These are phyloP conservation scores for Closterium sp. DNA, from an alignment of 139 green algal species.

Conservation along the genomic window DNA sequence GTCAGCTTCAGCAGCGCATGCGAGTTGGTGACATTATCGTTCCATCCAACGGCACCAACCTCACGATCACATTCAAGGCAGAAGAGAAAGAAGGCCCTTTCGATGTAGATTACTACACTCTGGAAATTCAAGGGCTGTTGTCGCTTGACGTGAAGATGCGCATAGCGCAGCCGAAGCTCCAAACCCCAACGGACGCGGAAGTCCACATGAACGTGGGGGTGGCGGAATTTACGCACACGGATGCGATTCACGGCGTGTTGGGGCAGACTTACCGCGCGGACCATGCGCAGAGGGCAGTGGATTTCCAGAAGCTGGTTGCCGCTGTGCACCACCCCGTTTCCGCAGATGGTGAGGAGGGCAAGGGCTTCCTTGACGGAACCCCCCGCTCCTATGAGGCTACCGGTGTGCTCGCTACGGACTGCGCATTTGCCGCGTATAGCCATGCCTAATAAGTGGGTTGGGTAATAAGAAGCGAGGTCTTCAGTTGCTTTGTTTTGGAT, in stretches of 20 bases:
- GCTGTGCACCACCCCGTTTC: neutral
- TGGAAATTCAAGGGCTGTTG: neutral
- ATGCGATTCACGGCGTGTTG: neutral
- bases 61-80: neutral
- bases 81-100: neutral
- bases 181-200: neutral
- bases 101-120: neutral
- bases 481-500: too few relatives aligned
- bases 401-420: neutral
- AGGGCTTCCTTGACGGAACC: neutral
- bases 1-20: conserved; percentile 4
- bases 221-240: neutral
- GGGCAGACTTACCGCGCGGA: neutral
- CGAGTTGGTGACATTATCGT: neutral
- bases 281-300: neutral
- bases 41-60: neutral
- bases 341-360: neutral
- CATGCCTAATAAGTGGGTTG: too few relatives aligned
- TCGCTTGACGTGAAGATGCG: neutral
- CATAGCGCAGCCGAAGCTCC: neutral
- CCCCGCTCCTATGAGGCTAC: neutral
- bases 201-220: conserved; percentile 14
- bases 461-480: too few relatives aligned
- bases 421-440: neutral
- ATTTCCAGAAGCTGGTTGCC: neutral